Evolutionary conservation across 805 yeast species (phyloP), one percentile per base, ranked within the genome.

Genomic region (Starmerella davenportii): DNA sequence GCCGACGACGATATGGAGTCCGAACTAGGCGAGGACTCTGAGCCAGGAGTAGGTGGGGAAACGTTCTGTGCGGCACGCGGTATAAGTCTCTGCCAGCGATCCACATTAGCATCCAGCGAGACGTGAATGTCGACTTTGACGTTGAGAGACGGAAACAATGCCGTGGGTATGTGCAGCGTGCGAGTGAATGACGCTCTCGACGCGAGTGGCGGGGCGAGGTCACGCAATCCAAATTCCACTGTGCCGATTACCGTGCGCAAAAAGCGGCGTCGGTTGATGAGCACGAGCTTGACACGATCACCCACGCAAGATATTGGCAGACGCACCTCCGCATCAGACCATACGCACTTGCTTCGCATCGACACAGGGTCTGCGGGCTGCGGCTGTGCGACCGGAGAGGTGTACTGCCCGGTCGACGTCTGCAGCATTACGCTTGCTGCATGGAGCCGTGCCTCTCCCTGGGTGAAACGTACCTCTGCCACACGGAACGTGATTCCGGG

Each of bases 311-410:
- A 35, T 9, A 38, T 34, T 7, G 34, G 40, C 3, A 51, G 23
- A 9, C 34, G 15, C n/a, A 51, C 35, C 21, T 39, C 43, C 9
- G 46, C 38, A 36, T 49, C 54, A 9, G 43, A 39, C 45, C 50
- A 48, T 9, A 20, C 14, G 23, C 43, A 46, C 24, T 43, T 44
- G 38, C 37, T 37, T n/a, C 54, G 44, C 27, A 40, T 45, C 23
- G 47, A 40, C 20, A 51, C 47, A 7, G 52, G 51, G 28, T 51
- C 54, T 8, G 43, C 54, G 8, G 54, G 54, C 23, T 35, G 38
- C 16, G 51, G 50, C 21, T 9, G 30, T 17, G 30, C 43, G 27
- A 44, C 24, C 20, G 28, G 42, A 9, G 52, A 42, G 4, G 39
- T 34, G 40, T 36, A 51, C 17, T 41, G 50, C 39, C 47, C 48